A percentile compares a stretch with the other conserved stretches of the same genome.
Conservation (phyloP, 129 eudicot genomes). For the Apium graveolens region DNA sequence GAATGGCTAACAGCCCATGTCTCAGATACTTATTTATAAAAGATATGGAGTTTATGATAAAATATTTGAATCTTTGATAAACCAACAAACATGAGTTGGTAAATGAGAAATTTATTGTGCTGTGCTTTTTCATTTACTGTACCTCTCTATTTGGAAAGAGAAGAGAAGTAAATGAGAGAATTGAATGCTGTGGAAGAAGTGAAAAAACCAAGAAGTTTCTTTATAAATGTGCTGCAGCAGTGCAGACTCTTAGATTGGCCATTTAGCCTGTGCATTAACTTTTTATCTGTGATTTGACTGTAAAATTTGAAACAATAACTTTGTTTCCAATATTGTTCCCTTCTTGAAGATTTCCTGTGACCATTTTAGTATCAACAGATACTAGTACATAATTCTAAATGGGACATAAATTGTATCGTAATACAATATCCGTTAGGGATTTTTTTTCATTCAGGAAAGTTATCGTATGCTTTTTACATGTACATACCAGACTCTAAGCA, state of each 20-base stretch:
- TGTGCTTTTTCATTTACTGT: not conserved
- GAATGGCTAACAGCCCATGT: conserved; percentile 22
- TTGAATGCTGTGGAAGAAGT: not conserved
- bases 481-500: not conserved
- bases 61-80: not conserved
- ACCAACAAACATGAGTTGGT: not conserved
- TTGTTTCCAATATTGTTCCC: not conserved
- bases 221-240: not conserved
- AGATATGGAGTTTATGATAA: not conserved
- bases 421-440: too few species aligned
- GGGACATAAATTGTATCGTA: too few species aligned
- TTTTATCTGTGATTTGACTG: not conserved
- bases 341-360: too few species aligned
- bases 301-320: not conserved
- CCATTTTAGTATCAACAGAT: too few species aligned
- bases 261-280: not conserved
- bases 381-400: too few species aligned
- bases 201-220: not conserved
- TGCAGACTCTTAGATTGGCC: conserved; percentile 8
- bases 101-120: not conserved
- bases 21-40: not conserved
- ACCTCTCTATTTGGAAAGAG: not conserved
- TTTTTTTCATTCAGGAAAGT: too few species aligned
- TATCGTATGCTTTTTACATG: too few species aligned
- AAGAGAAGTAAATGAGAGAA: not conserved